Base-by-base conservation (phyloP, 139 green algal genomes). In the Haematococcus sp. region DNA sequence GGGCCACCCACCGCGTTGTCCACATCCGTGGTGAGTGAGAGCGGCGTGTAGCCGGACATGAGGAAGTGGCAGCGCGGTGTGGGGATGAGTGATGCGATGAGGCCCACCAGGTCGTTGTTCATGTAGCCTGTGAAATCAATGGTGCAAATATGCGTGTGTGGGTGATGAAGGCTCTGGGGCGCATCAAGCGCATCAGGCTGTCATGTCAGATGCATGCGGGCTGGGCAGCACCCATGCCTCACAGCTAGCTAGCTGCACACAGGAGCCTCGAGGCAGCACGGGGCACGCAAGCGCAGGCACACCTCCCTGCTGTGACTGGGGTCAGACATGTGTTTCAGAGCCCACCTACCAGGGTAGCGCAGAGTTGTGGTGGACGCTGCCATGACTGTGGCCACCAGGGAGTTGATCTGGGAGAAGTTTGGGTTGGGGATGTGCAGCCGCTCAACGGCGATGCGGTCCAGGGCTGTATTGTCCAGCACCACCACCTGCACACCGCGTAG, bases 101-200 rank as follows among this genome's bases (percentile, higher is more conserved):
- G 79, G 0, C 95, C 95, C 49, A 97, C 91, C 58, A 99, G 80
- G 83, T 99, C 96, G 82, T 99, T 99, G 88, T 99, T 98, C 95
- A 98, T 99, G 89, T 99, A 98, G 28, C 95, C 95, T 90, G 89
- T 63, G n/a, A 43, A 20, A 49, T 4, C n/a, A 34, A 19, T 27
- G 52, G 34, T 34, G 35, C 15, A 32, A 32, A 3, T 22, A 34
- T 9, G 3, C 11, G 27, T 17, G 9, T 32, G 51, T 63, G 44
- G 25, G 25, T 1, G 44, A 44, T 16, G 16, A n/a, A 20, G 54
- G 9, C 11, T 13, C n/a, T n/a, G n/a, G n/a, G n/a, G n/a, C n/a
- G n/a, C n/a, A n/a, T n/a, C n/a, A n/a, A n/a, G n/a, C n/a, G n/a
- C n/a, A n/a, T n/a, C n/a, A n/a, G n/a, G n/a, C n/a, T n/a, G n/a